Base-by-base conservation (phyloP, 2,329 filamentous ascomycete genomes). In the Talaromyces islandicus region DNA sequence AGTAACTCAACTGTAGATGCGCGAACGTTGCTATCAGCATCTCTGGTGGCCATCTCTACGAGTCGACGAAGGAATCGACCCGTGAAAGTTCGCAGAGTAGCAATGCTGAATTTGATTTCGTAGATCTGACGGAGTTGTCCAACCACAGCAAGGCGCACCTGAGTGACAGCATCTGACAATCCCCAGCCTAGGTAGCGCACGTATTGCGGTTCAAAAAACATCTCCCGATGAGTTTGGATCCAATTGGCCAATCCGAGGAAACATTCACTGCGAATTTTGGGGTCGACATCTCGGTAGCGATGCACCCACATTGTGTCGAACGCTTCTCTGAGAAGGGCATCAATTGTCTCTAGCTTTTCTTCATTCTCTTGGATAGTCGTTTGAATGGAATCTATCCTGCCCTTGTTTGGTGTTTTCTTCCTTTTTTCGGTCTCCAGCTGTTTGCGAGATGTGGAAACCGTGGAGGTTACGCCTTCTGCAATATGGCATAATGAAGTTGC, bases 131-230 rank as follows among this genome's bases (percentile, higher is more conserved):
- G 82, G 14, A 99, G 81, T 73, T 97, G 92, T 68, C 87, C 90
- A 48, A 99, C 77, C 2, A 95, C 91, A 72, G 96, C 92, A n/a
- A 88, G 83, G 58, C 94, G 85, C 24, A 91, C 92, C 9, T 86
- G 78, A 0, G 87, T 81, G 62, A 87, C 83, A 3, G 87, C 83
- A 71, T 99, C 94, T 4, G 92, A 96, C 30, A 99, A 81, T 70
- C 96, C 88, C 94, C 94, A 99, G 57, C 94, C 94, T 6, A 99
- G 81, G 69, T 99, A 99, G 62, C 94, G 88, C 56, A 99, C 80
- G 75, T 96, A 96, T 66, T 88, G 84, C 1, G 91, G 91, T 65
- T 97, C 90, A 73, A 97, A 91, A 76, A 96, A 99, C 52, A 90
- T 84, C 53, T 91, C 91, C 2, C 92, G 91, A 56, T 96, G 85